Conservation (phyloP, 1,139 yeast species). For the Taphrina pruni region DNA sequence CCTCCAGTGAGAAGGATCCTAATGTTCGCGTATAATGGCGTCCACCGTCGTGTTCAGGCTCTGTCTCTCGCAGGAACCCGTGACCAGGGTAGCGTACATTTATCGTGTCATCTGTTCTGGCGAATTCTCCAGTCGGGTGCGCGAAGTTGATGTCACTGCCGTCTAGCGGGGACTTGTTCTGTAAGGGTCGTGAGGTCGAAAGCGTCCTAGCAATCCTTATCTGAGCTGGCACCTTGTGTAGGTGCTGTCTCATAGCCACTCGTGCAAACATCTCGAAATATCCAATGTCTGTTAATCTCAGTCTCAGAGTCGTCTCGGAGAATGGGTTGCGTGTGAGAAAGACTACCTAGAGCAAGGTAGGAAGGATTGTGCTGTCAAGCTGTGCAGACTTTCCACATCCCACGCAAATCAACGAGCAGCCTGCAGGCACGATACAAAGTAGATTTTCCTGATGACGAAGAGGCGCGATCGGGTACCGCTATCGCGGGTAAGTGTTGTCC, state of each 20-base stretch:
- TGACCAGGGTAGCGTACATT: constrained; percentile 24
- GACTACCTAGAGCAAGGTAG: neutral
- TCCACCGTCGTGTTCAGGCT: constrained; percentile 26
- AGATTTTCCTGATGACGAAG: constrained; percentile 1
- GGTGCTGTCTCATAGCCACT: neutral
- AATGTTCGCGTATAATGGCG: constrained; percentile 22
- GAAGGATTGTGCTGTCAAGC: neutral
- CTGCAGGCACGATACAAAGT: neutral
- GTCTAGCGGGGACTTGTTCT: constrained; percentile 20
- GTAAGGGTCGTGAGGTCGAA: neutral
- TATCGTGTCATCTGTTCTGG: constrained; percentile 25
- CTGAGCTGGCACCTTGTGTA: too few relatives aligned
- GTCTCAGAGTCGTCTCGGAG: neutral
- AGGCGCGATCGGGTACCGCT: neutral
- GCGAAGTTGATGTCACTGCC: constrained; percentile 30
- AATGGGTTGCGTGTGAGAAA: too few relatives aligned
- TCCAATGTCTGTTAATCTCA: neutral
- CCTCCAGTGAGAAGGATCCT: constrained; percentile 61
- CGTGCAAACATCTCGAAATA: constrained; percentile 2
- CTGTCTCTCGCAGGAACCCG: constrained; percentile 15
- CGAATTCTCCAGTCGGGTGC: constrained; percentile 28
- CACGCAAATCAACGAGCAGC: neutral
- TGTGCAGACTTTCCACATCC: constrained; percentile 8
- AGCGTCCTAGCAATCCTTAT: neutral
- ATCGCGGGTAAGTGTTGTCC: neutral